Evolutionary conservation across 2,329 filamentous ascomycete genomes (phyloP), one percentile per base, ranked within the genome.

Genomic region (Colletotrichum destructivum): DNA sequence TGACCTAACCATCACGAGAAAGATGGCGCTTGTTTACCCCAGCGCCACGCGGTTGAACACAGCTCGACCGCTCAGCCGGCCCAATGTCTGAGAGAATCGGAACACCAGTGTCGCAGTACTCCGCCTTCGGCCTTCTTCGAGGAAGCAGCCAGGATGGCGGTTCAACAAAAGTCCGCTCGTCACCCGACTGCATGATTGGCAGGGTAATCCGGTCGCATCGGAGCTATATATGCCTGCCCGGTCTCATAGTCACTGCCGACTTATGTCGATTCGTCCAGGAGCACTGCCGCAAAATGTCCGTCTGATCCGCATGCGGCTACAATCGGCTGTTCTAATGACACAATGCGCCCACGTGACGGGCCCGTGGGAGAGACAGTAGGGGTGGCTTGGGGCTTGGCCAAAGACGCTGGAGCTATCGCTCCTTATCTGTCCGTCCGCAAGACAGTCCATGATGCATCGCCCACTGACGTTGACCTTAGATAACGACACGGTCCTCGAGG

Each of bases 241-340:
- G 52, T 46, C 23, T n/a, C 49, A 21, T 26, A 31, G 7, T 16
- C 62, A 15, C 18, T n/a, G 18, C 18, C 16, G 4, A 38, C 21
- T 7, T 38, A 46, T 35, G 16, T 16, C 31, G 5, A 26, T 44
- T 64, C 12, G 69, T 42, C 69, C 54, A 69, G 55, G 18, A 26
- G 40, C 18, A 15, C 16, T 35, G 44, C 35, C 38, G 46, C 13
- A 61, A 44, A 60, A 23, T 52, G 61, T 69, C 38, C 61, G 15
- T 71, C 52, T 47, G 26, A 38, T 59, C 60, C 55, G 54, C 46
- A 31, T 49, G 21, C 69, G 69, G 52, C 59, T 69, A 59, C 31
- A 23, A 21, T 60, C 66, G 66, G 63, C 52, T 47, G 26, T 49
- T 16, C 9, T 44, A 23, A 67, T 52, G 57, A 46, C 57, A 62